Conservation (phyloP, 805 yeast genomes). For the Wickerhamomyces rabaulensis region DNA sequence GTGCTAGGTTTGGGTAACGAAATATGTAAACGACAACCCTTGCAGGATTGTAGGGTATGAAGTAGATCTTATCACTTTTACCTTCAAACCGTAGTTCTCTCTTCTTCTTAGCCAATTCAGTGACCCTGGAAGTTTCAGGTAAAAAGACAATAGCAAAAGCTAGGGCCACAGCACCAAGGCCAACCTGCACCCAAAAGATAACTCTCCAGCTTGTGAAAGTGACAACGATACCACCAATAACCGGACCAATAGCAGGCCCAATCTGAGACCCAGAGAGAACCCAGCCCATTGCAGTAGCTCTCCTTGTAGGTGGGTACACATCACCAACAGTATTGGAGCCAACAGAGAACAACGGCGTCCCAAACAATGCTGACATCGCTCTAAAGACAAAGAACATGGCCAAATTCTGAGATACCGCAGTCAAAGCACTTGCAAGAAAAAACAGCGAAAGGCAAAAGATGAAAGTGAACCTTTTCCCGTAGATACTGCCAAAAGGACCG, state of each 20-base stretch:
- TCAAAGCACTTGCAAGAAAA: constrained; percentile 26
- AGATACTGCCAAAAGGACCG: constrained; percentile 46
- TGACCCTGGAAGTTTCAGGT: constrained; percentile 39
- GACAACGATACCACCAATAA: constrained; percentile 48
- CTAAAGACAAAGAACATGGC: constrained; percentile 52
- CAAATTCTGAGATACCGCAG: constrained; percentile 44
- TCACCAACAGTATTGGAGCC: constrained; percentile 51
- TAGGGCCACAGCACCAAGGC: constrained; percentile 33
- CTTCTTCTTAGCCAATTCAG: constrained; percentile 25
- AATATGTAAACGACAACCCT: constrained; percentile 35
- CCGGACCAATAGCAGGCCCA: constrained; percentile 51
- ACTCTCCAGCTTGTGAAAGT: constrained; percentile 51
- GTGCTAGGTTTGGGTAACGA: constrained; percentile 33
- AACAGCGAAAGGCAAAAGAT: constrained; percentile 34
- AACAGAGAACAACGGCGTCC: constrained; percentile 49
- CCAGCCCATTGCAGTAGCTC: constrained; percentile 49
- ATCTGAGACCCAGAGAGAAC: constrained; percentile 45
- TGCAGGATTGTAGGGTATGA: constrained; percentile 36
- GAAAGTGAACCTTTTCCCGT: constrained; percentile 44
- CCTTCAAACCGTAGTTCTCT: constrained; percentile 6
- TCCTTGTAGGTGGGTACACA: constrained; percentile 39
- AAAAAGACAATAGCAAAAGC: constrained; percentile 33
- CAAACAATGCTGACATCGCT: constrained; percentile 45
- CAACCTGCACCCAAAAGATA: constrained; percentile 45
- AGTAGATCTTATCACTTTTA: background rate